These are phyloP conservation scores for Hemerocallis citrina DNA, from an alignment of 106 monocot genomes.

Conservation along the genomic window DNA sequence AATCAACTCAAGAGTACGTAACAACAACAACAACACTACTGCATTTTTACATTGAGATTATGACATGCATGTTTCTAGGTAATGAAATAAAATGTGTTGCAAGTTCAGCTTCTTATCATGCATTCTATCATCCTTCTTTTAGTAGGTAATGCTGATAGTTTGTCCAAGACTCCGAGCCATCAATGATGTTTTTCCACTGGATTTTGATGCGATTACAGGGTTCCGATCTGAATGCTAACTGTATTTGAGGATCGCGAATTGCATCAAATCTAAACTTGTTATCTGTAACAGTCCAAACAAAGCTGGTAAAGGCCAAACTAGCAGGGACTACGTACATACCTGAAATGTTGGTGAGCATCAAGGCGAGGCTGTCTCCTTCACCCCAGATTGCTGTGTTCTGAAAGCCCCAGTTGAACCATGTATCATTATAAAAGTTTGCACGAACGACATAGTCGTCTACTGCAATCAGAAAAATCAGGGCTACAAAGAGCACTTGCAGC, in stretches of 20 bases:
- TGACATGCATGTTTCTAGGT: too few relatives aligned
- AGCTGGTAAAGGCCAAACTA: neutral
- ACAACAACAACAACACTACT: too few relatives aligned
- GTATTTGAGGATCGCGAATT: neutral
- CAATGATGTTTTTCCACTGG: neutral
- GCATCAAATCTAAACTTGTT: neutral
- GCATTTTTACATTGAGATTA: too few relatives aligned
- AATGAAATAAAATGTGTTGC: neutral
- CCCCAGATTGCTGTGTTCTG: slow-evolving; percentile 30
- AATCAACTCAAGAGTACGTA: too few relatives aligned
- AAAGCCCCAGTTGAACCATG: slow-evolving; percentile 32
- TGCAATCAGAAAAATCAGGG: slow-evolving; percentile 6
- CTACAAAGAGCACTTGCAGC: slow-evolving; percentile 1
- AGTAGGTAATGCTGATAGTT: too few relatives aligned
- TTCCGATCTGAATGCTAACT: neutral
- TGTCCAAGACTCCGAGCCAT: too few relatives aligned
- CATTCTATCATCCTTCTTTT: too few relatives aligned
- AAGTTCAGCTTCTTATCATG: neutral
- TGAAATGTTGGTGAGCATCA: slow-evolving; percentile 25
- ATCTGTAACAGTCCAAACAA: neutral
- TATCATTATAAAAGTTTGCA: slow-evolving; percentile 26
- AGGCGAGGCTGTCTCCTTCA: slow-evolving; percentile 27
- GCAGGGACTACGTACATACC: too few relatives aligned
- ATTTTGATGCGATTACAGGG: neutral
- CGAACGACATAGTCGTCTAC: neutral